Percentiles rank a stretch among this genome's conserved stretches.
Conservation (phyloP, 2,329 filamentous ascomycete genomes). For the Cordyceps javanica region DNA sequence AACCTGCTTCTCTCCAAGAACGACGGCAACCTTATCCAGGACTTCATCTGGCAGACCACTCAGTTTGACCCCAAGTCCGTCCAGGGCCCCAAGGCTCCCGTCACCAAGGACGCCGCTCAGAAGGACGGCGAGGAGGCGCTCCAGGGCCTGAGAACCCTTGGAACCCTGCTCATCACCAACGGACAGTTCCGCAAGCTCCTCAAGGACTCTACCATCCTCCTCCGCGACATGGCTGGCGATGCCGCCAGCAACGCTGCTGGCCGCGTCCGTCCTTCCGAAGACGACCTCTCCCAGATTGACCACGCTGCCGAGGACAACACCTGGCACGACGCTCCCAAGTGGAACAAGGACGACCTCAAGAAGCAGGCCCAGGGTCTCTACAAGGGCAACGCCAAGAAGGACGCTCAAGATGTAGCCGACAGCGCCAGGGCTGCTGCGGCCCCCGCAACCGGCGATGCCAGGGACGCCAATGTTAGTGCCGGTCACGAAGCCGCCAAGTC, state of each 20-base stretch:
- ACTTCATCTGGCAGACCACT: constrained; percentile 93
- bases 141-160: constrained; percentile 80
- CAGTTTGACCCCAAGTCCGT: constrained; percentile 62
- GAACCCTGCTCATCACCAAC: constrained; percentile 86
- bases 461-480: constrained; percentile 45
- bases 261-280: constrained; percentile 70
- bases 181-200: constrained; percentile 84
- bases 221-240: constrained; percentile 89
- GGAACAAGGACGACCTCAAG: constrained; percentile 65
- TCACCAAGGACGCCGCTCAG: constrained; percentile 70
- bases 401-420: constrained; percentile 54
- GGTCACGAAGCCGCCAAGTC: constrained; percentile 29
- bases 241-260: constrained; percentile 73
- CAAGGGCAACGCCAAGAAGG: constrained; percentile 47
- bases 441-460: constrained; percentile 38
- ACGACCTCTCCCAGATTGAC: constrained; percentile 72
- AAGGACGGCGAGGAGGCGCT: constrained; percentile 80
- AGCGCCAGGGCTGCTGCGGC: constrained; percentile 51
- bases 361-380: constrained; percentile 60
- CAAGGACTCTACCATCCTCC: constrained; percentile 70
- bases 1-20: constrained; percentile 86
- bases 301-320: constrained; percentile 81
- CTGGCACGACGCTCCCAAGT: constrained; percentile 82
- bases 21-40: constrained; percentile 85
- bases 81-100: constrained; percentile 54